These are phyloP conservation scores for Protomyces inundatus DNA, from an alignment of 1,139 yeast species.

Conservation along the genomic window DNA sequence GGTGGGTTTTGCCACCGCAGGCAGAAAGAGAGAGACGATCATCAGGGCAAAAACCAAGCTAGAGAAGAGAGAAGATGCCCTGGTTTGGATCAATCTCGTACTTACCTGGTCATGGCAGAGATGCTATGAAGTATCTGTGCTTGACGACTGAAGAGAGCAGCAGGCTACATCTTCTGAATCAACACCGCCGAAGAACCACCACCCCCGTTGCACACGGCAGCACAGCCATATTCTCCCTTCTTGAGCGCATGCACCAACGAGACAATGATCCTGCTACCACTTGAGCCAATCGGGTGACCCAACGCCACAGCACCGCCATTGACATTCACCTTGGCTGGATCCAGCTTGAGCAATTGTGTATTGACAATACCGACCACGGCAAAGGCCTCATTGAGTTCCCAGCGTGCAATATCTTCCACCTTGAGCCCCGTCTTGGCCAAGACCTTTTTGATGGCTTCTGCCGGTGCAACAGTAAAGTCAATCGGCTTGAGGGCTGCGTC, in stretches of 20 bases:
- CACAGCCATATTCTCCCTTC: conserved; percentile 86
- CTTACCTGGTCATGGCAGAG: no score
- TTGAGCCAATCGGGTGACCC: conserved; percentile 93
- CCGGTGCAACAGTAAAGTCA: conserved; percentile 90
- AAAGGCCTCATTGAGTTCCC: conserved; percentile 91
- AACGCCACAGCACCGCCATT: conserved; percentile 96
- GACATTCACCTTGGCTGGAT: conserved; percentile 67
- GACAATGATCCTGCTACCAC: conserved; percentile 86
- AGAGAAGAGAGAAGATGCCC: no score
- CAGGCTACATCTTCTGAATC: conserved; percentile 45
- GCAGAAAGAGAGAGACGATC: no score
- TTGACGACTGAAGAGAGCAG: no score
- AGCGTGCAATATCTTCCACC: conserved; percentile 52
- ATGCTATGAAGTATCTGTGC: no score
- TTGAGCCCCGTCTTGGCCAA: conserved; percentile 52
- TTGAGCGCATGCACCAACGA: conserved; percentile 67
- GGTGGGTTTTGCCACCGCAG: no score
- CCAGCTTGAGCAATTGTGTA: conserved; percentile 56
- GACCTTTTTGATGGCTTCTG: conserved; percentile 85
- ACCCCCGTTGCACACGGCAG: conserved; percentile 96
- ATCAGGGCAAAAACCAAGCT: no score
- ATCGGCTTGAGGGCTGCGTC: conserved; percentile 90
- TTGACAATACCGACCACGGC: conserved; percentile 89
- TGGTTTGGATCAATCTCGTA: no score
- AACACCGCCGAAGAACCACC: conserved; percentile 94